These are phyloP conservation scores for Tolypocladium sp. DNA, from an alignment of 2,329 filamentous ascomycete species.

Conservation along the genomic window DNA sequence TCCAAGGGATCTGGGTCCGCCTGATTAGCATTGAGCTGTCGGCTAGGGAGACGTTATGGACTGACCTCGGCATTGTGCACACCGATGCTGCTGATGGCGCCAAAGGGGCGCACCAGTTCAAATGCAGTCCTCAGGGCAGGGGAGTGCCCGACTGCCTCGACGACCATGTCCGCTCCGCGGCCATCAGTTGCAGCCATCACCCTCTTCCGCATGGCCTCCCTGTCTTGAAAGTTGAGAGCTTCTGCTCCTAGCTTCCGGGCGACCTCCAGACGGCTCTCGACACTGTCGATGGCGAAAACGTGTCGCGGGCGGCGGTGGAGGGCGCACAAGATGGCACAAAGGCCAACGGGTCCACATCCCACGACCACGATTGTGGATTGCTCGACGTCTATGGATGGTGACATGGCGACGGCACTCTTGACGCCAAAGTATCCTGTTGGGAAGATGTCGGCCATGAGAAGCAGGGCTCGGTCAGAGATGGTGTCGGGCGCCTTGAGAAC, in stretches of 20 bases:
- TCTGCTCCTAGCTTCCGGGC: conserved; percentile 71
- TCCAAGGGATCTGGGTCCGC: conserved; percentile 50
- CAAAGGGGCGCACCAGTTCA: conserved; percentile 63
- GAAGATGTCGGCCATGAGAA: conserved; percentile 91
- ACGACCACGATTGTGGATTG: conserved; percentile 65
- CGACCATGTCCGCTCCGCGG: conserved; percentile 74
- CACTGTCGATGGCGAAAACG: conserved; percentile 70
- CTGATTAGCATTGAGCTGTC: neutral
- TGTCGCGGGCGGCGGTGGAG: conserved; percentile 67
- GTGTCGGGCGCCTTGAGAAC: conserved; percentile 57
- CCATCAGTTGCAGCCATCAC: conserved; percentile 70
- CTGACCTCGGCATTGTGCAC: conserved; percentile 63
- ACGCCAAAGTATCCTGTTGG: conserved; percentile 81
- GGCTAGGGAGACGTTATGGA: too few species aligned
- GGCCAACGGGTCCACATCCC: conserved; percentile 77
- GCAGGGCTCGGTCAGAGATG: conserved; percentile 66
- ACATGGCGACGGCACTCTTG: conserved; percentile 62
- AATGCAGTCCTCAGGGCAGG: conserved; percentile 62
- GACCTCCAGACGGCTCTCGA: conserved; percentile 64
- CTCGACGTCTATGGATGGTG: conserved; percentile 26
- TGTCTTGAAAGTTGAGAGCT: conserved; percentile 68
- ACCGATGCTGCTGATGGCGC: conserved; percentile 65
- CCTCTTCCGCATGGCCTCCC: conserved; percentile 54
- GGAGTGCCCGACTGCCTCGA: conserved; percentile 67
- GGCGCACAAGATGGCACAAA: conserved; percentile 74